These are phyloP conservation scores for Pseudogymnoascus sp. DNA, from an alignment of 2,329 filamentous ascomycete genomes.

Conservation along the genomic window DNA sequence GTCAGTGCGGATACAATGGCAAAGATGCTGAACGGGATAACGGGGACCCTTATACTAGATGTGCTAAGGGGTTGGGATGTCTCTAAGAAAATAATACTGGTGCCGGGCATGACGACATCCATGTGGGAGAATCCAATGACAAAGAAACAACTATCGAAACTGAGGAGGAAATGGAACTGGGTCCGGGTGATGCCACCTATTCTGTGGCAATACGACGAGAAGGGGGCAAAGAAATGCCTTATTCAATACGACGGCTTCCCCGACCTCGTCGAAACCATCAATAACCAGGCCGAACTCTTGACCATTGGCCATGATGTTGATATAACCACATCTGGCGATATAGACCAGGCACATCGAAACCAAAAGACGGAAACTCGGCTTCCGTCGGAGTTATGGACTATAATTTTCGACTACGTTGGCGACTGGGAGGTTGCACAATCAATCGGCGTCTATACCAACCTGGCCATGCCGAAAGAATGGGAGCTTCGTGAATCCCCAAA, in stretches of 20 bases:
- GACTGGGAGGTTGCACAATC: conserved; percentile 89
- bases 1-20: conserved; percentile 78
- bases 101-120: conserved; percentile 79
- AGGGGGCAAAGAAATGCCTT: conserved; percentile 43
- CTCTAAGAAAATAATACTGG: conserved; percentile 73
- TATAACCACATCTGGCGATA: conserved; percentile 28
- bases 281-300: conserved; percentile 69
- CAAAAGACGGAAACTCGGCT: conserved; percentile 41
- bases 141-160: conserved; percentile 76
- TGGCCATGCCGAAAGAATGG: conserved; percentile 70
- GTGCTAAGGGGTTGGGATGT: conserved; percentile 80
- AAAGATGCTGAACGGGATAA: conserved; percentile 79
- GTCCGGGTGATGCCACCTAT: conserved; percentile 73
- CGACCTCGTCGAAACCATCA: conserved; percentile 65
- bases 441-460: conserved; percentile 70
- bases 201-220: conserved; percentile 64
- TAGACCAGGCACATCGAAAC: conserved; percentile 38
- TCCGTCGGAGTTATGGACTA: conserved; percentile 82
- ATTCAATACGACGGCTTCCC: conserved; percentile 59
- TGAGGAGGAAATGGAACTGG: conserved; percentile 80
- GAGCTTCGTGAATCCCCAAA: conserved; percentile 32
- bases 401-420: conserved; percentile 73
- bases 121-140: conserved; percentile 91
- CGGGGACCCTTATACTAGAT: conserved; percentile 72
- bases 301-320: conserved; percentile 63